These are phyloP conservation scores for Fusarium torulosum DNA, from an alignment of 2,329 filamentous ascomycete species.

Conservation along the genomic window DNA sequence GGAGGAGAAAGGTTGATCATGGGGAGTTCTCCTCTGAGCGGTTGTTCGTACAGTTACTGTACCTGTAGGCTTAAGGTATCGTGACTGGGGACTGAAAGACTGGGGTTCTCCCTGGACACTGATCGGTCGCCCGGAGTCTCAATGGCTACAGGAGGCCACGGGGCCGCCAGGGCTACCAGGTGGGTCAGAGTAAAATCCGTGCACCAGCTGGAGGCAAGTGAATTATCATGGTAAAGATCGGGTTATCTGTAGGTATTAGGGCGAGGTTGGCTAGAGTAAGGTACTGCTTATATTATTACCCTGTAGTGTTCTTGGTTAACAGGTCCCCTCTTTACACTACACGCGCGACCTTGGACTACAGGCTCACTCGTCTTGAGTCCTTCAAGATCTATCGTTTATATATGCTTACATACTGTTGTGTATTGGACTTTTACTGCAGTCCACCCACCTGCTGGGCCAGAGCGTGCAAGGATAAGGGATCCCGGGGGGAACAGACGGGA, in stretches of 20 bases:
- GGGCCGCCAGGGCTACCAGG: conserved; percentile 34
- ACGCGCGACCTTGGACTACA: background rate
- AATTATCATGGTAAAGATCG: background rate
- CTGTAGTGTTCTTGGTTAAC: background rate
- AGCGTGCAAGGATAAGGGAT: conserved; percentile 34
- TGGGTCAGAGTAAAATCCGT: background rate
- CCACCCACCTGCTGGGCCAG: conserved; percentile 28
- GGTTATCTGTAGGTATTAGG: background rate
- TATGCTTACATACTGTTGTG: background rate
- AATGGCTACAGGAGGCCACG: conserved; percentile 38
- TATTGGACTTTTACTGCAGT: background rate
- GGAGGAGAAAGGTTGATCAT: conserved; percentile 45
- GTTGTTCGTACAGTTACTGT: conserved; percentile 32
- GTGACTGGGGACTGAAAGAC: conserved; percentile 4
- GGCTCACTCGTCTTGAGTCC: background rate
- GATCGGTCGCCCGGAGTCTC: conserved; percentile 37
- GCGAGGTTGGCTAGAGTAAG: background rate
- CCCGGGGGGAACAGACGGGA: conserved; percentile 42
- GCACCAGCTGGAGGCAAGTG: background rate
- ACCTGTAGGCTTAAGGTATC: background rate
- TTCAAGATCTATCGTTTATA: background rate
- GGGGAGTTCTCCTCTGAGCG: conserved; percentile 40
- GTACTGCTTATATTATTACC: background rate
- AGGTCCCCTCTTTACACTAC: background rate
- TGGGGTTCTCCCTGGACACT: conserved; percentile 35